Base-by-base conservation (phyloP, 352 stramenopile species). In the Phytopythium vexans region DNA sequence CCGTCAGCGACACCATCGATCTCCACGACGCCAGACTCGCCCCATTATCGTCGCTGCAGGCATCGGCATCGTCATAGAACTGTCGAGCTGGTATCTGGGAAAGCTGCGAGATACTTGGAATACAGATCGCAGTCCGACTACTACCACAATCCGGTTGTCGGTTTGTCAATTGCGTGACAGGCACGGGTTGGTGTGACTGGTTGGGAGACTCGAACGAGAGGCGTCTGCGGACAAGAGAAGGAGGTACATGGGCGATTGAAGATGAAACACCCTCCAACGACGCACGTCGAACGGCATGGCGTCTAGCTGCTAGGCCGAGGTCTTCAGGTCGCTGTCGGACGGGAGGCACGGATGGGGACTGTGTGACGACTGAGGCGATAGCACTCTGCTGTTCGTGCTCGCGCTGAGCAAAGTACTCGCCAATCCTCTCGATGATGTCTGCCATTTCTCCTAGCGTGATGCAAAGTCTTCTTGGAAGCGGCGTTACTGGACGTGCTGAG, bases 351-450 rank as follows among this genome's bases (percentile, higher is more conserved):
- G 8, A 41, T 8, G 36, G 60, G 36, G 21, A 11, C 41, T 52
- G 38, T 0, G 52, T 27, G 0, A 58, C 36, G n/a, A 41, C 50
- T 0, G 64, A 67, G 3, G 44, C 63, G 48, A 75, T 66, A 2
- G 62, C 64, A 2, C 72, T 54, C n/a, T 78, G 76, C 56, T 82
- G 64, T 36, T 86, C 74, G 46, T 54, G 62, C 55, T 89, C 76
- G 47, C 86, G 74, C 21, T 85, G 69, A 2, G 72, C 74, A 56
- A 88, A 89, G 58, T 84, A 89, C 54, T 71, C 69, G 39, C 76
- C 74, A 41, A 88, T 89, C 53, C 82, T 86, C 33, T 75, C 76
- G 47, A 88, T 74, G 55, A 88, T 70, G 43, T 86, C 70, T 9
- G 66, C 56, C 78, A 88, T 86, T 15, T 48, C n/a, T 45, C 21